Conservation (phyloP, 2,329 filamentous ascomycete genomes). For the Cytospora schulzeri region DNA sequence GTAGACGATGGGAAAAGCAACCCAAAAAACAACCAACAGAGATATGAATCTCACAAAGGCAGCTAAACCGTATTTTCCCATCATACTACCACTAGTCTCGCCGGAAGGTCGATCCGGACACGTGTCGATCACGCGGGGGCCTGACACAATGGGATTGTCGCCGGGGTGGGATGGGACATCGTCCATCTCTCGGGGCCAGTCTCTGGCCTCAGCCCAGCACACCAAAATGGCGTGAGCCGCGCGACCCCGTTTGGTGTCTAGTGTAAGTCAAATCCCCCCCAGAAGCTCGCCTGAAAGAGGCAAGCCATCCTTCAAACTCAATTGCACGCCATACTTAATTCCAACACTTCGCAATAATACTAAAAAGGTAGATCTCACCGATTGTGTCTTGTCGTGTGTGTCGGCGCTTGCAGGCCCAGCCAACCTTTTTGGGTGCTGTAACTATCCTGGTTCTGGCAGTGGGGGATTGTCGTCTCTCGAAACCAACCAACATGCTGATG, state of each 20-base stretch:
- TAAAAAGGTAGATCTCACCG: not conserved
- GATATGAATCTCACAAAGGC: not conserved
- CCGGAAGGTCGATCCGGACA: slow-evolving; percentile 19
- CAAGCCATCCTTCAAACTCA: slow-evolving; percentile 18
- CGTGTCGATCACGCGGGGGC: slow-evolving; percentile 20
- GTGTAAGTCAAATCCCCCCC: not conserved
- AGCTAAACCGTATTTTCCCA: slow-evolving; percentile 1
- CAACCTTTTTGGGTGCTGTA: not conserved
- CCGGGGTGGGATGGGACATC: slow-evolving; percentile 8
- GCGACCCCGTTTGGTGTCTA: not conserved
- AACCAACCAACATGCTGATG: not conserved
- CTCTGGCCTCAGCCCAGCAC: slow-evolving; percentile 15
- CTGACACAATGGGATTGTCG: slow-evolving; percentile 18
- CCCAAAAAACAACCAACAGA: not conserved
- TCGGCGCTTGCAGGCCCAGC: not conserved
- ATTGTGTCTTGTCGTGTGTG: not conserved
- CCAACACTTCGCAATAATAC: not conserved
- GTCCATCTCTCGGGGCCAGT: not conserved
- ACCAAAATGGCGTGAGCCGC: slow-evolving; percentile 18
- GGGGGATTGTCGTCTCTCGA: not conserved
- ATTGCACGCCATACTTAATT: not conserved
- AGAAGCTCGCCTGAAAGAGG: slow-evolving; percentile 18
- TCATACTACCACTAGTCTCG: not conserved
- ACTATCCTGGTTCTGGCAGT: slow-evolving; percentile 5
- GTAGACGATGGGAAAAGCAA: not conserved